These are phyloP conservation scores for Metarhizium guizhouense DNA, from an alignment of 2,329 filamentous ascomycete genomes.

Conservation along the genomic window DNA sequence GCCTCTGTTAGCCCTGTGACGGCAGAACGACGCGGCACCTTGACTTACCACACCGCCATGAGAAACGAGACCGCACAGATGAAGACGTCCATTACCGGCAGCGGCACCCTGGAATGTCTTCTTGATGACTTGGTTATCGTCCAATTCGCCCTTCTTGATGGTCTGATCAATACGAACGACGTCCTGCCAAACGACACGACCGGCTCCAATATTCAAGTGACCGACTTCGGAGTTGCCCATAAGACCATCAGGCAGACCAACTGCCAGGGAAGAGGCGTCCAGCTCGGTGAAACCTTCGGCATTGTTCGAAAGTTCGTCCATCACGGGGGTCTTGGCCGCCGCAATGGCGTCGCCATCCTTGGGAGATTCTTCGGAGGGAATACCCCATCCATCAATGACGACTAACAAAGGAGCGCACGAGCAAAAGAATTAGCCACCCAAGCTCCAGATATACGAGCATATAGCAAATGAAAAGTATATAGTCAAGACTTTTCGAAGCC, in stretches of 20 bases:
- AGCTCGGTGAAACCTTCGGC: slow-evolving; percentile 83
- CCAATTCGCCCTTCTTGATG: slow-evolving; percentile 76
- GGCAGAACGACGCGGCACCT: background rate
- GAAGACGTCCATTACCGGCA: slow-evolving; percentile 82
- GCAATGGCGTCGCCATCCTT: slow-evolving; percentile 92
- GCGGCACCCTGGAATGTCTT: slow-evolving; percentile 70
- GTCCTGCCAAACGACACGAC: slow-evolving; percentile 96
- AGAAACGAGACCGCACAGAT: slow-evolving; percentile 85
- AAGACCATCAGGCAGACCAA: slow-evolving; percentile 89
- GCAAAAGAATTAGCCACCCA: slow-evolving; percentile 49
- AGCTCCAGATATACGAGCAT: slow-evolving; percentile 48
- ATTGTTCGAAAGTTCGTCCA: slow-evolving; percentile 83
- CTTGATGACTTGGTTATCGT: slow-evolving; percentile 68
- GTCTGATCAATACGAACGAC: slow-evolving; percentile 93
- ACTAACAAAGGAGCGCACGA: slow-evolving; percentile 50
- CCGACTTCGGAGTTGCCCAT: slow-evolving; percentile 99
- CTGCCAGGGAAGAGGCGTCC: slow-evolving; percentile 90
- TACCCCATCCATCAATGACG: slow-evolving; percentile 98
- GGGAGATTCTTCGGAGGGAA: slow-evolving; percentile 70
- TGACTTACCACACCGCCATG: slow-evolving; percentile 76
- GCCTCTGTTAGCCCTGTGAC: background rate
- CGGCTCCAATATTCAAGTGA: slow-evolving; percentile 96
- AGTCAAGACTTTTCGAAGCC: slow-evolving; percentile 17
- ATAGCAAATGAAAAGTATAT: slow-evolving; percentile 39
- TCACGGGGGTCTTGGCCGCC: slow-evolving; percentile 83